phyloP scores from a whole-genome alignment of 305 asterid genomes.

The Rubia balearica region DNA sequence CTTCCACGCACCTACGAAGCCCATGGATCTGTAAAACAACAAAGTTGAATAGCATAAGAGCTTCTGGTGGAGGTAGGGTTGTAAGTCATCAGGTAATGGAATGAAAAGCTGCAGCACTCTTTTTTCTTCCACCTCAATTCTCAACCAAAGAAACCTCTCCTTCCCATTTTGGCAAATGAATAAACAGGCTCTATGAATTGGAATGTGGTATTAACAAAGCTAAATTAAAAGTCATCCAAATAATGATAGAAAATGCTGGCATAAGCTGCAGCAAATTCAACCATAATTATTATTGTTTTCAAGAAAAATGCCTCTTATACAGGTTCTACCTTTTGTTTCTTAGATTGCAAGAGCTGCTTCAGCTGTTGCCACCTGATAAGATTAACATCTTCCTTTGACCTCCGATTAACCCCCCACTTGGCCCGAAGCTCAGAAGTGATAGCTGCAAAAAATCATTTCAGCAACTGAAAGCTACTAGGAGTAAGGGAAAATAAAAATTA shows the following conservation, averaged over 20 bases:
- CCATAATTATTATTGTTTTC: background rate
- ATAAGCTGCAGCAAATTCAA: background rate
- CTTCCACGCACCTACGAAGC: slow-evolving; percentile 73
- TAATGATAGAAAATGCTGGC: background rate
- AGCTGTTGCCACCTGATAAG: slow-evolving; percentile 66
- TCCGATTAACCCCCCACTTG: slow-evolving; percentile 69
- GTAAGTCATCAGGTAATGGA: background rate
- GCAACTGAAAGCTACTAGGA: background rate
- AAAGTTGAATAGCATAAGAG: background rate
- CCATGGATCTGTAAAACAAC: slow-evolving; percentile 41
- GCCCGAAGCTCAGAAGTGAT: slow-evolving; percentile 69
- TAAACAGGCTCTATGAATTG: background rate
- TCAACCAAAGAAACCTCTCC: background rate
- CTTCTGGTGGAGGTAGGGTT: background rate
- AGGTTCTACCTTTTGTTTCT: slow-evolving; percentile 66
- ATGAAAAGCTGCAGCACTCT: background rate
- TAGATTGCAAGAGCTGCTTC: slow-evolving; percentile 55
- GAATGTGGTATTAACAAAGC: background rate
- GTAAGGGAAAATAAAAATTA: background rate
- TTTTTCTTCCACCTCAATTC: background rate
- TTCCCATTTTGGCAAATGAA: background rate
- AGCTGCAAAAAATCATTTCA: slow-evolving; percentile 39
- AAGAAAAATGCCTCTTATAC: background rate
- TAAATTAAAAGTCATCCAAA: background rate
- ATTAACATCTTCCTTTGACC: slow-evolving; percentile 65